Evolutionary conservation across 192 early-diverging fungal species (phyloP), one percentile per base, ranked within the genome.

Genomic region (Coemansia pectinata): DNA sequence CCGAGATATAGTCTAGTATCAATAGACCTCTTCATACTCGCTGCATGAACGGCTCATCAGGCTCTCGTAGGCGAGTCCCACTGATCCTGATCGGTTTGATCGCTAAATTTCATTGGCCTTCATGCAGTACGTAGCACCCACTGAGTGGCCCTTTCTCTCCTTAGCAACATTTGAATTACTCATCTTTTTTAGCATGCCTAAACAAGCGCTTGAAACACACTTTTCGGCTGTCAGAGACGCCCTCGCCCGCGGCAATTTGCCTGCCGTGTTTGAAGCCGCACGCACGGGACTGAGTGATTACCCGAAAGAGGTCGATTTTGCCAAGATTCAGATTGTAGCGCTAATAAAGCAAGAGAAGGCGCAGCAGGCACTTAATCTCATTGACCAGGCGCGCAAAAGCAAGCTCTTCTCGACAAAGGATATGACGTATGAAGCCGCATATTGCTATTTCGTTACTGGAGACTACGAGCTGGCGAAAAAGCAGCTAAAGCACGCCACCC

Each of bases 331-430:
- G 40, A 48, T 74, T 58, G 67, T 77, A 23, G 80, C 75, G 5
- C 72, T 83, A 7, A 67, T 83, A 40, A 83, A 83, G 69, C 60
- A 67, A 52, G 80, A 83, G 27, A 57, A 66, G 29, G 63, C 66
- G 12, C 40, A 55, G 9, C 72, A 64, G 25, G 80, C 80, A 4
- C 76, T 83, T 14, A 70, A 23, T 5, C 69, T 62, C 2, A 67
- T 83, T 40, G 42, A 34, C n/a, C 68, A 42, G 38, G 80, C 75
- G 4, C 75, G 69, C 63, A 19, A 25, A 4, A 47, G 69, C 29
- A 69, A 63, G 58, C 27, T 75, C 2, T 4, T 83, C 27, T 36
- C 70, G 0, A 41, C 40, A 25, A 53, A 66, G 5, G 76, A 34
- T 6, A 57, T 83, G 55, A 50, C 48, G 3, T 84, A 67, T 27